A percentile compares a stretch with the other conserved stretches of the same genome.
phyloP scores from a whole-genome alignment of 805 yeast species.

The Cyberlindnera mississippiensis region DNA sequence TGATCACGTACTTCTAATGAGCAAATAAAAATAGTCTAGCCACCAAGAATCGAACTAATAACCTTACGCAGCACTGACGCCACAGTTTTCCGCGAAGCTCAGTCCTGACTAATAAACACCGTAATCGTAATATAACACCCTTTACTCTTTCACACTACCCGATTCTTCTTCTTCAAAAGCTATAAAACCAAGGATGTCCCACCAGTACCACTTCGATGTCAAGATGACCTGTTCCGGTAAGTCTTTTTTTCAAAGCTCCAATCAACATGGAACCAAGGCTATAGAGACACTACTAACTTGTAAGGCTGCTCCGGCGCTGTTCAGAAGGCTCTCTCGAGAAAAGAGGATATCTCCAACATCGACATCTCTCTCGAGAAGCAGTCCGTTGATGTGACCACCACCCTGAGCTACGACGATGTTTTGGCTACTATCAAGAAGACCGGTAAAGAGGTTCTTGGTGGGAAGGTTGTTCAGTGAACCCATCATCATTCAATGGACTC shows the following conservation, averaged over 20 bases:
- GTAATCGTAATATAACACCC: too few relatives aligned
- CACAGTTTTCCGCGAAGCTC: too few relatives aligned
- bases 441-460: conserved; percentile 76
- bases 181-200: conserved; percentile 24
- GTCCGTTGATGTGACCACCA: conserved; percentile 72
- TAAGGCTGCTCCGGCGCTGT: conserved; percentile 83
- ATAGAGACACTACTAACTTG: conserved; percentile 8
- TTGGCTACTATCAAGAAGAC: conserved; percentile 80
- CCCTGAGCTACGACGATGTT: conserved; percentile 71
- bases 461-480: conserved; percentile 42
- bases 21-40: too few relatives aligned
- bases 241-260: conserved; percentile 22
- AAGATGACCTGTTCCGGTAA: conserved; percentile 74
- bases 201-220: conserved; percentile 76
- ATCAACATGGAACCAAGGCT: too few relatives aligned
- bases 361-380: conserved; percentile 79
- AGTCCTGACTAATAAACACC: too few relatives aligned
- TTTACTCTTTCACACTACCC: too few relatives aligned
- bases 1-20: too few relatives aligned
- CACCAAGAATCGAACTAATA: too few relatives aligned
- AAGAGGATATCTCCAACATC: conserved; percentile 69
- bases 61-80: too few relatives aligned
- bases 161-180: too few relatives aligned
- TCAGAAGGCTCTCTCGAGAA: conserved; percentile 62
- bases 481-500: too few relatives aligned